Evolutionary conservation across 192 early-diverging fungal genomes (phyloP).

Genomic region (Coemansia sp.): DNA sequence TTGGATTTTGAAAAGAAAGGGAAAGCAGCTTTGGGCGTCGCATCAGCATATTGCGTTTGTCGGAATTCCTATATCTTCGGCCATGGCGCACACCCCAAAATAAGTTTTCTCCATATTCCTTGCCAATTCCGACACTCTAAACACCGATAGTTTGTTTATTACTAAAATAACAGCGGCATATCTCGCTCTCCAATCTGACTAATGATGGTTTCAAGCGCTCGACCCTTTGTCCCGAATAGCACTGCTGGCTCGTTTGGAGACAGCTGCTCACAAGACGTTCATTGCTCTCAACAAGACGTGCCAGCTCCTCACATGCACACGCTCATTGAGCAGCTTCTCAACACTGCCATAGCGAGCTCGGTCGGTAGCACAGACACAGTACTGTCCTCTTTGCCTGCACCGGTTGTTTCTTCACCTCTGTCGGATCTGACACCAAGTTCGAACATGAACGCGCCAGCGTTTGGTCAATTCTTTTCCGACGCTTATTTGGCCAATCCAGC

Average conservation of each 20-base stretch:
- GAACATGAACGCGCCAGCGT: not conserved
- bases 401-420: not conserved
- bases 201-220: slow-evolving; percentile 13
- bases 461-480: not conserved
- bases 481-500: not conserved
- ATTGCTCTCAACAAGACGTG: not conserved
- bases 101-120: not conserved
- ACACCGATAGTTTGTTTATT: slow-evolving; percentile 8
- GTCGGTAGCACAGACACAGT: not conserved
- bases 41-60: not conserved
- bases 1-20: not conserved
- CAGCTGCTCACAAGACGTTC: not conserved
- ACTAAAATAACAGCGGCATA: not conserved
- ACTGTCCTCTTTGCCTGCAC: not conserved
- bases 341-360: not conserved
- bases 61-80: slow-evolving; percentile 21
- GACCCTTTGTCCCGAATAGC: not conserved
- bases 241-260: not conserved
- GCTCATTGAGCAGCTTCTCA: slow-evolving; percentile 4
- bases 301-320: not conserved
- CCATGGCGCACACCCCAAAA: not conserved
- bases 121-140: slow-evolving; percentile 1
- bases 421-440: not conserved
- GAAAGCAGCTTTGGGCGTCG: not conserved
- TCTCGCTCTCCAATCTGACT: not conserved